Base-by-base conservation (phyloP, 108 stramenopile genomes). In the Nannochloropsis gaditana region DNA sequence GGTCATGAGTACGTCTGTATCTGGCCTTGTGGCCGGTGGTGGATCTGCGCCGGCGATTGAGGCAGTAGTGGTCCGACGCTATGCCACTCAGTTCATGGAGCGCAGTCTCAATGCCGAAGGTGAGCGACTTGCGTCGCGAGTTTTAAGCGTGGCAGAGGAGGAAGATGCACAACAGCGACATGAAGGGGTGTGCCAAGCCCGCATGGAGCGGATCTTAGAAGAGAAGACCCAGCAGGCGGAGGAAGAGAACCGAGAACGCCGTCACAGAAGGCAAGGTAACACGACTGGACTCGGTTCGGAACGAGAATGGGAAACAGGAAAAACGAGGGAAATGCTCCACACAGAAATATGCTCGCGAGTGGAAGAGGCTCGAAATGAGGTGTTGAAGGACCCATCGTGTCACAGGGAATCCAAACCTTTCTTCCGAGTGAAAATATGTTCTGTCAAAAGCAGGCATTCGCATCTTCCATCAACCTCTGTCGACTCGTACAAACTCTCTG, bases 141-240 rank as follows among this genome's bases (percentile, higher is more conserved):
- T 73, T 15, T 73, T 73, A 2, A 73, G 59, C n/a, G 59, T 73
- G 19, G 59, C 19, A 73, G 59, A 73, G 6, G 59, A 73, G n/a
- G 59, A 73, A 73, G 59, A 73, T n/a, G 59, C 59, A n/a, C 59
- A 73, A n/a, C 59, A n/a, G 19, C 59, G 59, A n/a, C 59, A 73
- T 8, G 59, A 73, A 3, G 59, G 59, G 59, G 59, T 73, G 59
- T 73, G 59, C n/a, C 59, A 73, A n/a, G 59, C 59, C 19, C 19
- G n/a, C 2, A 73, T 73, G 59, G 59, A 73, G 0, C 59, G 59
- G 5, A 1, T 73, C 15, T 73, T 73, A 73, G 59, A 73, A 73
- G 59, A 73, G 6, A 73, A 73, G 8, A 6, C 15, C n/a, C 15
- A n/a, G 59, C 19, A 73, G 59, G 59, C 59, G 59, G 59, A 73